Percentiles rank a stretch among this genome's conserved stretches.
These are phyloP conservation scores for Prunus persica DNA, from an alignment of 306 rosid genomes.

Conservation along the genomic window Prunus_persica_NCBIv2 NC_034009.1:13284501-13285000, in stretches of 20 bases:
- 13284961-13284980: constrained; percentile 63
- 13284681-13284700: neutral
- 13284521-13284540: constrained; percentile 85
- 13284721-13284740: neutral
- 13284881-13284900: constrained; percentile 65
- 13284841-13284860: constrained; percentile 52
- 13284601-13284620: neutral
- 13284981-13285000: constrained; percentile 63
- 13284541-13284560: constrained; percentile 72
- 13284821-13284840: constrained; percentile 11
- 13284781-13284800: neutral
- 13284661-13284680: neutral
- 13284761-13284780: neutral
- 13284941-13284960: constrained; percentile 63
- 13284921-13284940: constrained; percentile 62
- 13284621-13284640: neutral
- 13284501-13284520: constrained; percentile 51
- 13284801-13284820: neutral
- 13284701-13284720: neutral
- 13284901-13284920: constrained; percentile 55
- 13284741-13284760: neutral
- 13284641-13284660: neutral
- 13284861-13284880: constrained; percentile 62
- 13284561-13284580: constrained; percentile 3
- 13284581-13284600: neutral